Conservation (phyloP, 352 stramenopile genomes). For the Halophytophthora polymorphica region DNA sequence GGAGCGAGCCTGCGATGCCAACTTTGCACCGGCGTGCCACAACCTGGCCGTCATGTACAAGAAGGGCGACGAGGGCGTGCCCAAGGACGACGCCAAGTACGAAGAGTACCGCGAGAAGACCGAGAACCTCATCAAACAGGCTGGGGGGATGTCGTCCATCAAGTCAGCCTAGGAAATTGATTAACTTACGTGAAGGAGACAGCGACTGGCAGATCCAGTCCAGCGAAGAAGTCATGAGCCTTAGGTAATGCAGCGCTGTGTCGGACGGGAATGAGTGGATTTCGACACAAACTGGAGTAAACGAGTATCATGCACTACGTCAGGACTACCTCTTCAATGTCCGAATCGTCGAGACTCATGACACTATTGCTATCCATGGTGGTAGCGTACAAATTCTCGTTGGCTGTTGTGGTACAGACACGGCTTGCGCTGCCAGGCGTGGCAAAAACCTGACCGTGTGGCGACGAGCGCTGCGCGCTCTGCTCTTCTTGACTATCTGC, state of each 20-base stretch:
- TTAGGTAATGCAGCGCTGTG: no score
- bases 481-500: not conserved
- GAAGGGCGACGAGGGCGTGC: constrained; percentile 72
- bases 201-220: no score
- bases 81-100: constrained; percentile 62
- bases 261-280: no score
- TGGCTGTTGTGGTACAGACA: not conserved
- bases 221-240: no score
- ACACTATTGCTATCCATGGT: constrained; percentile 15
- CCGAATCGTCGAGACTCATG: constrained; percentile 47
- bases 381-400: constrained; percentile 1
- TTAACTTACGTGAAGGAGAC: no score
- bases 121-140: constrained; percentile 67
- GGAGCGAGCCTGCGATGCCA: constrained; percentile 73
- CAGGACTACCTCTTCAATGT: constrained; percentile 57
- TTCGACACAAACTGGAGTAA: no score
- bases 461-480: not conserved
- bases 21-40: constrained; percentile 85
- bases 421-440: not conserved
- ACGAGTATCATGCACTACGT: no score
- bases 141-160: constrained; percentile 52
- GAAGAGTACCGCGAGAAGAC: constrained; percentile 78
- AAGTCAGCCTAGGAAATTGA: constrained; percentile 31
- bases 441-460: not conserved
- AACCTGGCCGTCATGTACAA: constrained; percentile 90